Percentiles rank a stretch among this genome's conserved stretches.
Conservation (phyloP, 108 stramenopile genomes). For the Skeletonema grethae region DNA sequence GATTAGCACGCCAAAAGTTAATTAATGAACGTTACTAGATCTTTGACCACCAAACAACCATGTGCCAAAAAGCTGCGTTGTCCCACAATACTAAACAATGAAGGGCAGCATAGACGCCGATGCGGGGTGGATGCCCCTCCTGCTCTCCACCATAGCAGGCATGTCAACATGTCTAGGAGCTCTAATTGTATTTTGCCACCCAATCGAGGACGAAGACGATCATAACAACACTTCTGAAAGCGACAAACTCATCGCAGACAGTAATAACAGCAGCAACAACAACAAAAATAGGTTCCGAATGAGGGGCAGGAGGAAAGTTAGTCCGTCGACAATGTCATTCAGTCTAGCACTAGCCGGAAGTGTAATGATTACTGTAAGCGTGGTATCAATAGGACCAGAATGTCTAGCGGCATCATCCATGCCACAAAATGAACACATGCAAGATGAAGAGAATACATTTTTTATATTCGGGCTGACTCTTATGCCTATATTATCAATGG, state of each 20-base stretch:
- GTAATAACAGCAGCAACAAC: background rate
- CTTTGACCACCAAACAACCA: too few relatives aligned
- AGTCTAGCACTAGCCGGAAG: slow-evolving; percentile 20
- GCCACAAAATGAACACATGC: slow-evolving; percentile 23
- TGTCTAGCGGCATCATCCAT: slow-evolving; percentile 22
- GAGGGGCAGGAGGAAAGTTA: slow-evolving; percentile 9
- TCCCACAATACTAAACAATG: background rate
- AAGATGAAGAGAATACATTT: slow-evolving; percentile 32
- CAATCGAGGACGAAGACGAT: slow-evolving; percentile 1
- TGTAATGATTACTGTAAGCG: slow-evolving; percentile 28
- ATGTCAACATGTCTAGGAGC: slow-evolving; percentile 27
- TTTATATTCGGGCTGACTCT: slow-evolving; percentile 45
- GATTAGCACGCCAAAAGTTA: too few relatives aligned
- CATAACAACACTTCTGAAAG: slow-evolving; percentile 1
- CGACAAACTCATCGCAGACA: background rate
- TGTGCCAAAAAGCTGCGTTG: too few relatives aligned
- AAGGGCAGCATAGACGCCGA: background rate
- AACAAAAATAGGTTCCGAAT: background rate
- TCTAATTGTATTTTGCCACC: slow-evolving; percentile 10
- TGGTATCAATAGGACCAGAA: slow-evolving; percentile 14
- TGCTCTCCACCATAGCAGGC: slow-evolving; percentile 19
- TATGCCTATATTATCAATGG: slow-evolving; percentile 44
- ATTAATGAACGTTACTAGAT: too few relatives aligned
- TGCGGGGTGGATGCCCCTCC: slow-evolving; percentile 12
- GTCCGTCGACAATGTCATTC: slow-evolving; percentile 17